Conservation (phyloP, 768 basidiomycete genomes). For the Exsudoporus frostii region DNA sequence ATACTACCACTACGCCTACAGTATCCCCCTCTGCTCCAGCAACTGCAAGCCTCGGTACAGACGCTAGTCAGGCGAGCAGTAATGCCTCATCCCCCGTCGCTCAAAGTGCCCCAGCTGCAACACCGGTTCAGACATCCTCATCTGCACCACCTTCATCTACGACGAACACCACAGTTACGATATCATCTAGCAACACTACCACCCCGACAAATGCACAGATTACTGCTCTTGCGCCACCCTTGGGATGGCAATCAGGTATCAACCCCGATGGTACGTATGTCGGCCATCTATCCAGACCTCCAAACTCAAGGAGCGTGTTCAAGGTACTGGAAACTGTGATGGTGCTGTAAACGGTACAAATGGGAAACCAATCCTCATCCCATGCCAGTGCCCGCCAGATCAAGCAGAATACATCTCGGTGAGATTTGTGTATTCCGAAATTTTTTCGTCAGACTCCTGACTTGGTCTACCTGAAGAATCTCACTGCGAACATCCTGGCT, state of each 20-base stretch:
- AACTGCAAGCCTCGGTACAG: background rate
- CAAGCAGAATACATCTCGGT: slow-evolving; percentile 27
- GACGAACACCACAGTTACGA: slow-evolving; percentile 1
- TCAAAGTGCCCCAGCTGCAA: background rate
- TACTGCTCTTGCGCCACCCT: slow-evolving; percentile 50
- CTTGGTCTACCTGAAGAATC: slow-evolving; percentile 21
- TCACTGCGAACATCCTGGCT: slow-evolving; percentile 40
- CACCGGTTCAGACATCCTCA: background rate
- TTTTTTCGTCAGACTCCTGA: background rate
- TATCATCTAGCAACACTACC: slow-evolving; percentile 4
- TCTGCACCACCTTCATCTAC: background rate
- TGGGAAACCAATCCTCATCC: slow-evolving; percentile 33
- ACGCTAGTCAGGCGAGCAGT: background rate
- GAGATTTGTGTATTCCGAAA: background rate
- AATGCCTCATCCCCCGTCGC: background rate
- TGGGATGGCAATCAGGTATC: slow-evolving; percentile 51
- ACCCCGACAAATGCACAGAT: slow-evolving; percentile 25
- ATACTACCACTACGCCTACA: background rate
- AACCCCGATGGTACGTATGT: slow-evolving; percentile 55
- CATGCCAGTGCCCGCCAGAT: slow-evolving; percentile 35
- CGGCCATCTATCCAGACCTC: background rate
- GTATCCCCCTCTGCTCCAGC: background rate
- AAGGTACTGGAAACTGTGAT: slow-evolving; percentile 38
- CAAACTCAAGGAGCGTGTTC: background rate
- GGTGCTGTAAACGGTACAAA: slow-evolving; percentile 31